These are phyloP conservation scores for Aureobasidium namibiae DNA, from an alignment of 2,329 filamentous ascomycete genomes.

Conservation along the genomic window DNA sequence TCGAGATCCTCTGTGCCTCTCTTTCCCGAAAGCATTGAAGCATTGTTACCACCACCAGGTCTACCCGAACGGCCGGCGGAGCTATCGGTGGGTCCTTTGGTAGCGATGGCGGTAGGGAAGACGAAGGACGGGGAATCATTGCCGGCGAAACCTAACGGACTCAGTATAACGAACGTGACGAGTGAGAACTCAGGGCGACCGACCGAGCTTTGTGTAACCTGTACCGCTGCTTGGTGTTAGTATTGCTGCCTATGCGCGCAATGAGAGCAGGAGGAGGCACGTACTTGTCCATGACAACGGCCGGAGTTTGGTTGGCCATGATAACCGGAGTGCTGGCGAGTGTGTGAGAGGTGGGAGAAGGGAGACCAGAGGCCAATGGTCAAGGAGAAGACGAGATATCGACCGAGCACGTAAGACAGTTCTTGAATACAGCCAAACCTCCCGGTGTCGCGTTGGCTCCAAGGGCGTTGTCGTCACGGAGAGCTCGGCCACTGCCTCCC, in stretches of 20 bases:
- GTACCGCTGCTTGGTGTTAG: conserved; percentile 66
- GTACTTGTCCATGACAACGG: conserved; percentile 99
- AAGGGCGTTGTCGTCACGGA: conserved; percentile 11
- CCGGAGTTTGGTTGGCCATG: conserved; percentile 97
- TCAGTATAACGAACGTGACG: background rate
- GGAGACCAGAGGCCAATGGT: background rate
- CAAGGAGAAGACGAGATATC: background rate
- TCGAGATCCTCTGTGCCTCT: conserved; percentile 95
- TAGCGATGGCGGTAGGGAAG: conserved; percentile 97
- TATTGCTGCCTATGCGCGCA: conserved; percentile 14
- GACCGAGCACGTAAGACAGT: background rate
- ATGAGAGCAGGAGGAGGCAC: conserved; percentile 34
- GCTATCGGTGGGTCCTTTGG: conserved; percentile 66
- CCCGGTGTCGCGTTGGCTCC: conserved; percentile 4
- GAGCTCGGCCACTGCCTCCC: conserved; percentile 6
- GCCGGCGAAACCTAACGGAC: conserved; percentile 78
- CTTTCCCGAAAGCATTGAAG: conserved; percentile 86
- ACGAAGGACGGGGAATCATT: conserved; percentile 99
- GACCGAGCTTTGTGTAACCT: conserved; percentile 98
- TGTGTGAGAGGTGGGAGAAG: background rate
- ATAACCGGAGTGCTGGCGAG: conserved; percentile 23
- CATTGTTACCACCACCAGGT: conserved; percentile 87
- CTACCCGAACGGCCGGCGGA: conserved; percentile 77
- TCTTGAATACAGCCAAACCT: background rate
- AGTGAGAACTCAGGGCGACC: conserved; percentile 24